Evolutionary conservation across 257 asterid genomes (phyloP).

Genomic region (Solanum etuberosum): DNA sequence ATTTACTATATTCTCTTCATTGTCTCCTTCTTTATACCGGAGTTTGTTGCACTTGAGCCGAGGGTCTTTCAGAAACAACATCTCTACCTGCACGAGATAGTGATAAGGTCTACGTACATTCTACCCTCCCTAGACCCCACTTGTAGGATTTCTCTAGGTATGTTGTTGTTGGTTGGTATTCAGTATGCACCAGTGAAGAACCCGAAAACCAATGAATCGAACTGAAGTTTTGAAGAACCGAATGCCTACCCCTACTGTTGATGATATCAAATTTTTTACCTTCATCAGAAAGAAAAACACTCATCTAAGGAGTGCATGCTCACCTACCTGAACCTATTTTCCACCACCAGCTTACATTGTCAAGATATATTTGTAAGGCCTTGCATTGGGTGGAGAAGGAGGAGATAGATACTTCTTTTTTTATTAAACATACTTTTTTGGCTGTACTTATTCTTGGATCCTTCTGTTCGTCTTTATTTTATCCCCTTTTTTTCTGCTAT

Average conservation of each 20-base stretch:
- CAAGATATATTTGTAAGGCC: neutral
- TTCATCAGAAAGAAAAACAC: neutral
- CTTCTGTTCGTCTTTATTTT: neutral
- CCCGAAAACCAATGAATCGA: neutral
- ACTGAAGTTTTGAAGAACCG: neutral
- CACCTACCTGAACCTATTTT: neutral
- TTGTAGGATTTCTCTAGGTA: neutral
- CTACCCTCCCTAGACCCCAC: neutral
- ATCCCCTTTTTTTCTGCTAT: neutral
- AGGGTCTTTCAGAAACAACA: too few species aligned
- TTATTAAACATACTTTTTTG: neutral
- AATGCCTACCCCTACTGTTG: neutral
- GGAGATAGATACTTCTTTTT: neutral
- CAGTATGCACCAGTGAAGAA: neutral
- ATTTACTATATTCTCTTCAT: too few species aligned
- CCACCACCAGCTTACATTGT: neutral
- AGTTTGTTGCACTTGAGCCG: too few species aligned
- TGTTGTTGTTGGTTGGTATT: neutral
- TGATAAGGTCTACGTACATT: too few species aligned
- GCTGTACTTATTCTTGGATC: neutral
- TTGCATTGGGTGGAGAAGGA: neutral
- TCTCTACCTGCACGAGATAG: too few species aligned
- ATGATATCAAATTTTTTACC: neutral
- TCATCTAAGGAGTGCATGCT: neutral
- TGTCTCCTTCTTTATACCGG: too few species aligned